Percentiles rank a stretch among this genome's conserved stretches.
phyloP scores from a whole-genome alignment of 139 green algal species.

The Chlorella sp. region DNA sequence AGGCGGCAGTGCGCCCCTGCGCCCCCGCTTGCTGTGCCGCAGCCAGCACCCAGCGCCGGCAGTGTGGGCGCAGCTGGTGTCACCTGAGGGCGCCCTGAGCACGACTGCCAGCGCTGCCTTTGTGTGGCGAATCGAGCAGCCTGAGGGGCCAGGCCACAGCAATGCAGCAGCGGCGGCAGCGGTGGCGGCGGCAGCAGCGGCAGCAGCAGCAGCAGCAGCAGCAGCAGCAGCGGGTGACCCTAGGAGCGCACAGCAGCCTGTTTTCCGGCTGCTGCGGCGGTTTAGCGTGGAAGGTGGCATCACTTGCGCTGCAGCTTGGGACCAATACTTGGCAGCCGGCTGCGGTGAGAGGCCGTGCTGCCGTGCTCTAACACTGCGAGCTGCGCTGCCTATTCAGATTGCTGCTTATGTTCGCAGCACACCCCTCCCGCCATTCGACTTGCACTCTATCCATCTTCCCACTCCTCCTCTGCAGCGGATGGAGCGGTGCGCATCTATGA shows the following conservation, averaged over 20 bases:
- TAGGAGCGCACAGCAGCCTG: background rate
- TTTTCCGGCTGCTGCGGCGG: background rate
- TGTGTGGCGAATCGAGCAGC: constrained; percentile 13
- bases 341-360: constrained; percentile 13
- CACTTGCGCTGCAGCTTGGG: constrained; percentile 1
- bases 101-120: background rate
- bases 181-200: background rate
- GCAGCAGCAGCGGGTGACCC: background rate
- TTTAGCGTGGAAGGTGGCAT: background rate
- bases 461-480: background rate
- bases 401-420: too few relatives aligned
- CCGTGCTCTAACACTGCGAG: too few relatives aligned
- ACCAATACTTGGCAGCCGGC: background rate
- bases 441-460: too few relatives aligned
- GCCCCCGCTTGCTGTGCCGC: background rate
- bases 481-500: constrained; percentile 2
- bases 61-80: background rate
- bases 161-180: background rate
- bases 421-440: too few relatives aligned
- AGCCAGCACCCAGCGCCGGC: background rate
- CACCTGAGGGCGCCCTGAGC: background rate
- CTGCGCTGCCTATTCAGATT: too few relatives aligned
- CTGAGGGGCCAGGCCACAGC: background rate
- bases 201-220: background rate
- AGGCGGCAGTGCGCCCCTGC: background rate